Base-by-base conservation (phyloP, 345 rosid species). In the Brassica napus region DNA sequence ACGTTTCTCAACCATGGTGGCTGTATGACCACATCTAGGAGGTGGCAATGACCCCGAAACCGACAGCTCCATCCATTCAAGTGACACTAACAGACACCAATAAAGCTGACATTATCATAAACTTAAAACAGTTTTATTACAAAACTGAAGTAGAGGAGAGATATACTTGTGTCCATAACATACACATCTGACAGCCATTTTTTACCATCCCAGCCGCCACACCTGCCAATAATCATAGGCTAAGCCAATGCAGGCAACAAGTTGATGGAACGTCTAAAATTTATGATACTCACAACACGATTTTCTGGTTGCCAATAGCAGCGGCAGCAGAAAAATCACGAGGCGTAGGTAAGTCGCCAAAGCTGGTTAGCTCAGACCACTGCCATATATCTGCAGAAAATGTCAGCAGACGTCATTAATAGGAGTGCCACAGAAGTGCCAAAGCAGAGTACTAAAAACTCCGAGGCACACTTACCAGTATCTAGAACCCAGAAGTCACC, bases 121-220 rank as follows among this genome's bases (percentile, higher is more conserved):
- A 71, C 55, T 16, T 26, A 7, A 77, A 52, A 5, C 8, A 23
- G 59, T 47, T 70, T 18, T 2, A 39, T 39, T 2, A 39, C 9
- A 79, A 60, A 62, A 61, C 34, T 60, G 23, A 78, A 58, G 24
- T 73, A 34, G 42, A 76, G 8, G 39, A 65, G 55, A 60, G 62
- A 74, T 65, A 73, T 37, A 61, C 98, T 90, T 84, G 97, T 95
- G 83, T 93, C 97, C 92, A 95, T 80, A 82, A 93, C 84, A 83
- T 91, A 95, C 4, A 91, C 93, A 86, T 95, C 99, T 60, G 99
- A 93, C 82, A 95, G 83, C 99, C 99, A 95, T 85, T 89, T 95
- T 83, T 91, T 91, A 65, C 99, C 97, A 86, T 95, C 99, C 99
- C 99, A 95, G 18, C 99, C 99, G 18, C 98, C 99, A 84, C 85